Evolutionary conservation across 2,329 filamentous ascomycete species (phyloP).

Genomic region (Fusarium sp.): DNA sequence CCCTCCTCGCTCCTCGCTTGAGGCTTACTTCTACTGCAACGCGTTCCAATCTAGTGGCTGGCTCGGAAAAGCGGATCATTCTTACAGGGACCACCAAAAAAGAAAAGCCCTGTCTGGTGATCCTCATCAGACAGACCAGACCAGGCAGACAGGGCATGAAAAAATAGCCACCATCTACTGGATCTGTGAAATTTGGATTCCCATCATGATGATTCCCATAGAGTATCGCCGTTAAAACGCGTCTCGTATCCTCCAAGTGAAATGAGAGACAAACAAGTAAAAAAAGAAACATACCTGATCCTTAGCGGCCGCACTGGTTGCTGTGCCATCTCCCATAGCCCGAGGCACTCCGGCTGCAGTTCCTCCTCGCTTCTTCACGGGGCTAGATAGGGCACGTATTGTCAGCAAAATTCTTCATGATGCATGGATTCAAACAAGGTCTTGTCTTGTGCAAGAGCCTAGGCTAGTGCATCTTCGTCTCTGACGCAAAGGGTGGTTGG

Average conservation of each 20-base stretch:
- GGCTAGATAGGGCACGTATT: conserved; percentile 60
- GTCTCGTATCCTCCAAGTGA: not conserved
- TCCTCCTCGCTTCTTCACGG: conserved; percentile 77
- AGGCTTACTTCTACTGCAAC: conserved; percentile 16
- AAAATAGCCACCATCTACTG: conserved; percentile 35
- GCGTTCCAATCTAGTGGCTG: conserved; percentile 29
- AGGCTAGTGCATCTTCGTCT: not conserved
- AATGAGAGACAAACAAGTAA: not conserved
- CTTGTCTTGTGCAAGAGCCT: not conserved
- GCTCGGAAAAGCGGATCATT: conserved; percentile 46
- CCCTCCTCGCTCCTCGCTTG: conserved; percentile 16
- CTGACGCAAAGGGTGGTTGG: not conserved
- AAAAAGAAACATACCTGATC: conserved; percentile 60
- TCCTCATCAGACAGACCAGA: conserved; percentile 19
- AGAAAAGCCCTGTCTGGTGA: conserved; percentile 41
- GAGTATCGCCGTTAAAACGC: not conserved
- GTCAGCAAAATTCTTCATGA: conserved; percentile 36
- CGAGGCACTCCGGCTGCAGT: conserved; percentile 77
- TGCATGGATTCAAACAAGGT: not conserved
- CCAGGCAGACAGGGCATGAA: not conserved
- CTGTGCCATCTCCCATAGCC: conserved; percentile 72
- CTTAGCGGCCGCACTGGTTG: conserved; percentile 65
- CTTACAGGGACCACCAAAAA: conserved; percentile 42
- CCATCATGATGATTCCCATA: conserved; percentile 7
- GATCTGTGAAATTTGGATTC: conserved; percentile 13